Evolutionary conservation across 192 early-diverging fungal genomes (phyloP), one percentile per base, ranked within the genome.

Genomic region (Helicostylum pulchrum): DNA sequence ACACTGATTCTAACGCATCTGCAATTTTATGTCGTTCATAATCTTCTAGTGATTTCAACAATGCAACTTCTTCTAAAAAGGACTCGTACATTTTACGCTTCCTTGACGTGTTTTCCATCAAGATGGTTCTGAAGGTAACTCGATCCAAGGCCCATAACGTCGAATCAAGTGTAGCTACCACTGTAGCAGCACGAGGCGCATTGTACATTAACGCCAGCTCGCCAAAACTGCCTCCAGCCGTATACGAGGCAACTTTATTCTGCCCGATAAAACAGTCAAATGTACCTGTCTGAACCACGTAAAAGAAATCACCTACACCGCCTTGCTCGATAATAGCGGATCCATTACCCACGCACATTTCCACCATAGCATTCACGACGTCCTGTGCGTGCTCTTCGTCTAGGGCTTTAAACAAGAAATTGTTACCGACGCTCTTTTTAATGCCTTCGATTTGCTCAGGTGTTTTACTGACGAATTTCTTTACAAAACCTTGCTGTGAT

Each of bases 121-220:
- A 75, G 64, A 99, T 94, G 34, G 92, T 80, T 53, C 95, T 88
- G 85, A 99, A 99, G 0, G 97, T 97, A 39, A 99, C 90, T 57
- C 97, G 90, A 77, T 99, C 97, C 44, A 99, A 72, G 3, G 97
- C 97, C 97, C 97, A 99, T 57, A 99, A 80, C 21, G 93, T 88
- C 15, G 87, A 78, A 49, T 92, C 85, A 6, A 85, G 83, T 0
- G 94, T 97, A 1, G 94, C 89, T 5, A 82, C 79, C n/a, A 99
- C 90, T 0, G 95, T 97, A 23, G 97, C 97, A 0, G 97, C 97
- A 43, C 97, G 87, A 12, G 97, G 97, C 9, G 94, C 95, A 69
- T 98, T 98, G 78, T 99, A 99, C 97, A 99, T 99, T 10, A 99
- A 83, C 43, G 97, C 97, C 53, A 99, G 83, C 78, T 99, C 95